Conservation (phyloP, 352 stramenopile genomes). For the Phytophthora kernoviae region DNA sequence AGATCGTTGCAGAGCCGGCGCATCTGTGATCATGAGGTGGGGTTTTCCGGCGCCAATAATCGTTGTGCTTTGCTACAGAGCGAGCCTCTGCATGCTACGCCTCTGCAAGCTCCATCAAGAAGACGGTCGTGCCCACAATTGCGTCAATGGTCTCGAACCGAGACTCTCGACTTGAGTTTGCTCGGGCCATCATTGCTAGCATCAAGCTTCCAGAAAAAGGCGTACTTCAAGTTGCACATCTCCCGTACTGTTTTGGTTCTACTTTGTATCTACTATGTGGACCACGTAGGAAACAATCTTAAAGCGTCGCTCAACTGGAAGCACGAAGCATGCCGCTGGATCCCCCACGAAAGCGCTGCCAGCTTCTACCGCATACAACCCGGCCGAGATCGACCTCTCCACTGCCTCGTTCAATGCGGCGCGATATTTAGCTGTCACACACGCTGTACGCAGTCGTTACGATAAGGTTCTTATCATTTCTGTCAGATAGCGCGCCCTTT, state of each 20-base stretch:
- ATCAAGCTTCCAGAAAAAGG: no score
- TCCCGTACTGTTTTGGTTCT: neutral
- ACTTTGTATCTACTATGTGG: neutral
- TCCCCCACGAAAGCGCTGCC: conserved; percentile 3
- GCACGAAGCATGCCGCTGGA: conserved; percentile 13
- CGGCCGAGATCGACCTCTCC: conserved; percentile 56
- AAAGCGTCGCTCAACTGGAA: conserved; percentile 23
- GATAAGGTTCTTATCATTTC: no score
- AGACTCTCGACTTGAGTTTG: no score
- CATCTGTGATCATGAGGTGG: no score
- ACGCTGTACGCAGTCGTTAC: conserved; percentile 50
- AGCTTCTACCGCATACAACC: neutral
- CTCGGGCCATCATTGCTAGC: neutral
- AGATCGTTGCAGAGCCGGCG: no score
- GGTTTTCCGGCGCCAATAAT: no score
- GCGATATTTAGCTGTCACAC: conserved; percentile 64
- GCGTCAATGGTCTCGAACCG: no score
- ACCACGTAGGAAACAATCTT: neutral
- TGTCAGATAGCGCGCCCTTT: neutral
- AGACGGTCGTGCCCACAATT: no score
- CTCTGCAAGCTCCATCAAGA: no score
- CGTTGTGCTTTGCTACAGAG: no score
- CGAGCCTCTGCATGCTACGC: no score
- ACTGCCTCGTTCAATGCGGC: conserved; percentile 63
- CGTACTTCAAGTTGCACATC: conserved; percentile 1